Evolutionary conservation across 1,139 yeast species (phyloP), one percentile per base, ranked within the genome.

Genomic region (Hemisphaericaspora subhashii): DNA sequence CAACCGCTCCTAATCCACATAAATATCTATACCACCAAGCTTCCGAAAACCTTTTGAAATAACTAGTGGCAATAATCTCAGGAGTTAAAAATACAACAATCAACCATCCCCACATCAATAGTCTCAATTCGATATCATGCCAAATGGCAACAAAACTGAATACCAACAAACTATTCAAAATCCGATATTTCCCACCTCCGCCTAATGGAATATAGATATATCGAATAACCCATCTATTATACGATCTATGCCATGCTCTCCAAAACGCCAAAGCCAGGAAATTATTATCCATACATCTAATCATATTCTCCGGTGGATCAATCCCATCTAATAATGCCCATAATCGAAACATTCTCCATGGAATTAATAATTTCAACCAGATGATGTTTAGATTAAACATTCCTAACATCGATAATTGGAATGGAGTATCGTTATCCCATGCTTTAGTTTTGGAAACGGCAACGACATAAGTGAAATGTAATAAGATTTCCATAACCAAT

Each of bases 241-340:
- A 94, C 30, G 95, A 85, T 52, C 98, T 76, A 60, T 94, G 99
- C 99, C 99, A 94, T 2, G 97, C 95, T 55, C 98, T 77, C 99
- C 99, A 94, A 60, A 94, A 94, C 9, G 95, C 89, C 45, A 87
- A 62, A 0, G 97, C 94, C 18, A 95, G 85, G 59, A 84, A 92
- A 61, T 92, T 94, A 61, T 94, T 88, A 59, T 88, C 86, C 80
- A 94, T 88, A 57, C 98, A 90, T 42, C 99, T 72, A 42, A 94
- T 81, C 98, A 94, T 94, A 55, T 94, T 94, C 58, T 94, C 99
- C 1, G 98, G 98, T 0, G 98, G 88, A 56, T 92, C 98, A 40
- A 92, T 87, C 1, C 88, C 88, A 62, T 94, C 98, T 13, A 87
- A 54, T 46, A 94, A 66, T 7, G 94, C 78, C 98, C 99, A 94